Base-by-base conservation (phyloP, 768 basidiomycete species). In the Rossbeevera mucosa region DNA sequence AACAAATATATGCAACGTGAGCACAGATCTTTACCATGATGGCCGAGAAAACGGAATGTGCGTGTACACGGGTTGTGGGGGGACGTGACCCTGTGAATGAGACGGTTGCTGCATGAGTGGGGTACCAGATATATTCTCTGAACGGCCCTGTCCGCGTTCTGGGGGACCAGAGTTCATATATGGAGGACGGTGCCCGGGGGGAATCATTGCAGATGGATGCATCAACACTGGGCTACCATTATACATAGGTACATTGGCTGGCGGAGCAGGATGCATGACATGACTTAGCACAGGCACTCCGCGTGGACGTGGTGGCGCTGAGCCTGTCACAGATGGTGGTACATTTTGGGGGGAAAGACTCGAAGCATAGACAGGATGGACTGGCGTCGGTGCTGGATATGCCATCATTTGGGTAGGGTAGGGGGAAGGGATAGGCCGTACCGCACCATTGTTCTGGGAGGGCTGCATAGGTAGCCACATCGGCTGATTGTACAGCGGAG, bases 211-310 rank as follows among this genome's bases (percentile, higher is more conserved):
- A 28, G 73, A 74, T 6, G 74, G 63, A 46, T 73, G 86, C 74
- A 90, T 79, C 65, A 90, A 65, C 16, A 83, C 81, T 11, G 88
- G 87, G 62, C 86, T 88, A 31, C 77, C 70, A 5, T 74, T 76
- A 65, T 88, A 89, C 79, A 88, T 82, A 14, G 75, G 64, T 45
- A 67, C 53, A 44, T 63, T 70, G 7, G 60, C 62, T 47, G 77
- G 70, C 21, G 72, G 71, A n/a, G 81, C 77, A 64, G 79, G 79
- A 29, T 79, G 69, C 72, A 87, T 76, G n/a, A 78, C 79, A n/a
- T 88, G 88, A 64, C 86, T 89, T 70, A 89, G 79, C 66, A 86
- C 70, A 13, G 79, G 68, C 70, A 86, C 71, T 47, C 72, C 76
- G 22, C 80, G 81, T 20, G 77, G 77, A 46, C 82, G 71, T 26